Evolutionary conservation across 1,284 basidiomycete genomes (phyloP).

Genomic region (Irpex sp.): DNA sequence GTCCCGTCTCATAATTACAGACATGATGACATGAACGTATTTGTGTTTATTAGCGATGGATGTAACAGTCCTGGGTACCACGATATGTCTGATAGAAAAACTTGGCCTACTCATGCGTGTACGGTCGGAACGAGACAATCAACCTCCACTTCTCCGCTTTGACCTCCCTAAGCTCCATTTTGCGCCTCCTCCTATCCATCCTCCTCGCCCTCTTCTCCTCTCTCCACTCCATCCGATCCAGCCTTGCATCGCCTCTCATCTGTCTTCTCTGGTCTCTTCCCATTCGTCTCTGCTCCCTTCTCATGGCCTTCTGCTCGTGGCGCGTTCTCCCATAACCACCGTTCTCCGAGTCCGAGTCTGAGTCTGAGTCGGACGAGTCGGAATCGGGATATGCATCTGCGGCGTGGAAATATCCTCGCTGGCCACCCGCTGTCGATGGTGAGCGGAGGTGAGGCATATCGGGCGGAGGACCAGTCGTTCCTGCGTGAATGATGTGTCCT

Average conservation of each 20-base stretch:
- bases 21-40: no score
- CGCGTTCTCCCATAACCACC: neutral
- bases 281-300: neutral
- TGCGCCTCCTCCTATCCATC: neutral
- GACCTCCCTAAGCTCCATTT: neutral
- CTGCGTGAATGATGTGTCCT: conserved; percentile 25
- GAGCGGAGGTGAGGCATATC: conserved; percentile 6
- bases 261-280: conserved; percentile 1
- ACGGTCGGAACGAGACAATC: conserved; percentile 5
- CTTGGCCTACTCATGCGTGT: neutral
- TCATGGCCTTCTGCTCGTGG: neutral
- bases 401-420: neutral
- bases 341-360: neutral
- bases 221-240: neutral
- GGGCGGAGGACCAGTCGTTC: conserved; percentile 13
- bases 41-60: no score
- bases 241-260: neutral
- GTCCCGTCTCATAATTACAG: no score
- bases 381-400: neutral
- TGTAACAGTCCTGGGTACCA: no score
- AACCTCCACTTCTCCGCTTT: conserved; percentile 8
- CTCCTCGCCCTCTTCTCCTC: neutral
- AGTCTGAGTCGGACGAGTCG: conserved; percentile 1
- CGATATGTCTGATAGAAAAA: no score
- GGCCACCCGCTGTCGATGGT: conserved; percentile 1